phyloP scores from a whole-genome alignment of 192 early-diverging fungal genomes.

The Gigaspora rosea region DNA sequence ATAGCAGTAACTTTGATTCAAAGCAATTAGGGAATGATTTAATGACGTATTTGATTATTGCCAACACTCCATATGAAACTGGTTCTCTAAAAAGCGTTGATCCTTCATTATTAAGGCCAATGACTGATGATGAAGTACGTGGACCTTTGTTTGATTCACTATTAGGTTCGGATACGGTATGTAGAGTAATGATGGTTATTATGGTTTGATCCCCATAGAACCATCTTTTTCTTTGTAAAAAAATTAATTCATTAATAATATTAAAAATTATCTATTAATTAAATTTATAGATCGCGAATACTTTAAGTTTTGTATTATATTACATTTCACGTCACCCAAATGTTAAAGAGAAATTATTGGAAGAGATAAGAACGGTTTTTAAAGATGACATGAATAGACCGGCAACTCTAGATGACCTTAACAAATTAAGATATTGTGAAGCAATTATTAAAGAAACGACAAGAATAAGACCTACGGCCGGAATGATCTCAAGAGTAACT shows the following conservation, averaged over 20 bases:
- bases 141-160: slow-evolving; percentile 10
- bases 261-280: background rate
- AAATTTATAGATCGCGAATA: background rate
- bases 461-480: too few species aligned
- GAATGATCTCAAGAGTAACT: too few species aligned
- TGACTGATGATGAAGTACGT: slow-evolving; percentile 17
- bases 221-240: background rate
- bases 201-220: background rate
- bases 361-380: background rate
- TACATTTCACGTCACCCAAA: slow-evolving; percentile 6
- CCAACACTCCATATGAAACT: slow-evolving; percentile 16
- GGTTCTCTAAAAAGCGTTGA: slow-evolving; percentile 10
- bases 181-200: background rate
- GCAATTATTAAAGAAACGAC: too few species aligned
- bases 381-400: background rate
- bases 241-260: background rate
- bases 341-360: slow-evolving; percentile 13
- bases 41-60: slow-evolving; percentile 16
- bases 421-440: slow-evolving; percentile 5
- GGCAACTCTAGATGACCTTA: background rate
- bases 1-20: background rate
- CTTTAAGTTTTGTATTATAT: slow-evolving; percentile 6
- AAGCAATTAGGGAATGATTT: slow-evolving; percentile 23
- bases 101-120: slow-evolving; percentile 18
- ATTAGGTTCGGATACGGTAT: slow-evolving; percentile 5